phyloP scores from a whole-genome alignment of 2,329 filamentous ascomycete genomes.

The Trichoderma guizhouense region DNA sequence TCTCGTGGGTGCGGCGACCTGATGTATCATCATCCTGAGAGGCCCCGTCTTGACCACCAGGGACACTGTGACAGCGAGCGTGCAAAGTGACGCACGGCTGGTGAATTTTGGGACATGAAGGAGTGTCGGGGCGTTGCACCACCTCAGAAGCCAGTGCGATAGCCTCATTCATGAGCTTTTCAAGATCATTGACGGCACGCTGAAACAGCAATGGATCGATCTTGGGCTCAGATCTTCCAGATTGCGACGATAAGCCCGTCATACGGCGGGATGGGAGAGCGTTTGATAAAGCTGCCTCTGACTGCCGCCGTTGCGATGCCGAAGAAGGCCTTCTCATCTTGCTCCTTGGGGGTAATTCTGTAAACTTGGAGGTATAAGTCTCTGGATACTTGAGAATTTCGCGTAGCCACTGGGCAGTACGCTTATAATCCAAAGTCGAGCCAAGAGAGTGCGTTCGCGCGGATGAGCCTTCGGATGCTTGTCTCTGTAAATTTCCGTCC shows the following conservation, averaged over 20 bases:
- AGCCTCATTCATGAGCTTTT: slow-evolving; percentile 46
- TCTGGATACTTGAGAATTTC: slow-evolving; percentile 30
- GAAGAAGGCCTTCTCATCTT: slow-evolving; percentile 16
- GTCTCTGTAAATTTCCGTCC: background rate
- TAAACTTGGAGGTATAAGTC: slow-evolving; percentile 28
- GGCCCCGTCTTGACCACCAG: background rate
- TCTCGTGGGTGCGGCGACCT: slow-evolving; percentile 10
- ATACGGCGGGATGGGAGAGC: slow-evolving; percentile 21
- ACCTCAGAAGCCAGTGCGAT: slow-evolving; percentile 42
- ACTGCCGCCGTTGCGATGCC: slow-evolving; percentile 22
- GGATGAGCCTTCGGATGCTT: slow-evolving; percentile 15
- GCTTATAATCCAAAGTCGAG: slow-evolving; percentile 33
- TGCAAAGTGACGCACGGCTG: slow-evolving; percentile 19
- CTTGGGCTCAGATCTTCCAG: slow-evolving; percentile 23
- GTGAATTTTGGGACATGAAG: slow-evolving; percentile 17
- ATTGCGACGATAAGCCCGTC: slow-evolving; percentile 21
- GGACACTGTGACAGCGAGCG: slow-evolving; percentile 14
- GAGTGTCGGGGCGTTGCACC: slow-evolving; percentile 31
- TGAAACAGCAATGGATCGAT: slow-evolving; percentile 33
- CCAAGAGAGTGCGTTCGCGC: slow-evolving; percentile 26
- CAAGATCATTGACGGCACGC: slow-evolving; percentile 41
- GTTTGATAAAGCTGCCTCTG: slow-evolving; percentile 24
- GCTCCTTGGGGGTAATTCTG: slow-evolving; percentile 25
- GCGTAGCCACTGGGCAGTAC: slow-evolving; percentile 35
- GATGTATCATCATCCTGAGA: slow-evolving; percentile 9